phyloP scores from a whole-genome alignment of 179 eudicot genomes.

The Beta macrorhiza region DNA sequence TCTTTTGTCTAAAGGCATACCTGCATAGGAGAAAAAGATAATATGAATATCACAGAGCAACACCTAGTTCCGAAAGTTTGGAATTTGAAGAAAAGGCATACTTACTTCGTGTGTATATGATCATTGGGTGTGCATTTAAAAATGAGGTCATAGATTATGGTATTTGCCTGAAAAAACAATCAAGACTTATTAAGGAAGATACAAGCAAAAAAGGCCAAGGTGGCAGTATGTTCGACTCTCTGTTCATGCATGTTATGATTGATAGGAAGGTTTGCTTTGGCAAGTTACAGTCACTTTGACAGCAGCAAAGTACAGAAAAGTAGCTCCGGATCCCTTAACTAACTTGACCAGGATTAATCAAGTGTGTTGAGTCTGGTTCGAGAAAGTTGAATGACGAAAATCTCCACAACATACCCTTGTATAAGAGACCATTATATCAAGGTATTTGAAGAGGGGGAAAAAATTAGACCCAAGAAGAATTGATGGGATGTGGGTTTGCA shows the following conservation, averaged over 20 bases:
- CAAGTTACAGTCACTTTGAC: no score
- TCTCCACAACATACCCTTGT: no score
- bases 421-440: not conserved
- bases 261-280: not conserved
- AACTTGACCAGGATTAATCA: no score
- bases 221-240: not conserved
- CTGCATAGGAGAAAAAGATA: conserved; percentile 35
- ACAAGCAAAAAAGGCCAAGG: not conserved
- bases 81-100: not conserved
- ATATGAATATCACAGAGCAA: conserved; percentile 6
- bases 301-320: no score
- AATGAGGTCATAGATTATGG: conserved; percentile 72
- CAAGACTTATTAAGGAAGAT: not conserved
- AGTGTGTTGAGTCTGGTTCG: no score
- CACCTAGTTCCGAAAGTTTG: not conserved
- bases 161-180: conserved; percentile 60
- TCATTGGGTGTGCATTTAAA: conserved; percentile 86
- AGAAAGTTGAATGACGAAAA: no score
- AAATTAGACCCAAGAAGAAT: not conserved
- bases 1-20: conserved; percentile 63
- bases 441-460: not conserved
- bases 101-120: conserved; percentile 80
- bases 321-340: no score
- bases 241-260: not conserved
- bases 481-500: not conserved